Conservation (phyloP, 306 rosid species). For the Albizia julibrissin region DNA sequence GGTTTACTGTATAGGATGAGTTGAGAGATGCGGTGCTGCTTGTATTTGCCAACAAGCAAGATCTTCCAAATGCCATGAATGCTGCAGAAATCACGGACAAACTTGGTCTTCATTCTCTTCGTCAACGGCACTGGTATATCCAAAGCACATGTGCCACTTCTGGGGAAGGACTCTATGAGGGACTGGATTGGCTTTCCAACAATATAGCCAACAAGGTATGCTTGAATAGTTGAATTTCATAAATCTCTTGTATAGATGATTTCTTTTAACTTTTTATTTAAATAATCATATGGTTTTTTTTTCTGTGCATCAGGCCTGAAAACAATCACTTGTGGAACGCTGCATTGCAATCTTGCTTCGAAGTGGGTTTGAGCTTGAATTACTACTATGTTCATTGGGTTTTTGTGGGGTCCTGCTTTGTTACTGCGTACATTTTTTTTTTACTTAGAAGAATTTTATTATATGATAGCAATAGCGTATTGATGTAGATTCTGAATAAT, state of each 20-base stretch:
- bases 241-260: not conserved
- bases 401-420: not conserved
- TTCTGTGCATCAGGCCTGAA: constrained; percentile 1
- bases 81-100: constrained; percentile 62
- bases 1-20: constrained; percentile 44
- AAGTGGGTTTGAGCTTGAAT: not conserved
- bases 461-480: not conserved
- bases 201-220: constrained; percentile 54
- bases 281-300: not conserved
- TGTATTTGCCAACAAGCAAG: constrained; percentile 67
- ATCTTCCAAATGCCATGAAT: constrained; percentile 66
- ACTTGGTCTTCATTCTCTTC: constrained; percentile 59
- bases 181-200: constrained; percentile 61
- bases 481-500: constrained; percentile 18
- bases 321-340: not conserved
- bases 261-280: not conserved
- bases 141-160: constrained; percentile 64
- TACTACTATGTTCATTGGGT: not conserved
- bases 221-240: not conserved
- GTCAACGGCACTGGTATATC: constrained; percentile 65
- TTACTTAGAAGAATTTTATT: not conserved
- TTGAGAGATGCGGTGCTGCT: constrained; percentile 59
- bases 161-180: constrained; percentile 62
- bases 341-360: not conserved
- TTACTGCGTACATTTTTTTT: not conserved